Conservation (phyloP, 352 stramenopile genomes). For the Phytophthora fragariae region DNA sequence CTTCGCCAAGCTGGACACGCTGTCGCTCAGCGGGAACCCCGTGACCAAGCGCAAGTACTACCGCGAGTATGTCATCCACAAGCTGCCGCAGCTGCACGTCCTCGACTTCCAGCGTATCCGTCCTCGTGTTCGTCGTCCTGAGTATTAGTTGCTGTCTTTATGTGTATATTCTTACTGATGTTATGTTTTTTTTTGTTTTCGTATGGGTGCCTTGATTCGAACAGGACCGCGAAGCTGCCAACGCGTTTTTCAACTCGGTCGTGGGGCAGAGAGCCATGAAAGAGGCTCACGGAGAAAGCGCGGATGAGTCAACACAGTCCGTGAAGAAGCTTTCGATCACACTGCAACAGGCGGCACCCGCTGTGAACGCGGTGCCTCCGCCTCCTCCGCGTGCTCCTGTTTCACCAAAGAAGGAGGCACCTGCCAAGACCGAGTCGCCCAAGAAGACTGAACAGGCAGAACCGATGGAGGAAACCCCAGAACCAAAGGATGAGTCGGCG, state of each 20-base stretch:
- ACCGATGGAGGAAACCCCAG: slow-evolving; percentile 29
- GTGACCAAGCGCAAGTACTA: slow-evolving; percentile 93
- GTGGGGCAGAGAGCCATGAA: slow-evolving; percentile 71
- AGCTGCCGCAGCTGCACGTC: slow-evolving; percentile 85
- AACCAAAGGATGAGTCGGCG: slow-evolving; percentile 25
- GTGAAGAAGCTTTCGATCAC: slow-evolving; percentile 54
- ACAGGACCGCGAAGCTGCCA: slow-evolving; percentile 81
- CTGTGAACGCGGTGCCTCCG: slow-evolving; percentile 31
- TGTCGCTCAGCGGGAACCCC: slow-evolving; percentile 89
- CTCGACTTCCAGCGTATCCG: slow-evolving; percentile 90
- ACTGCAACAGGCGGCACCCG: slow-evolving; percentile 27
- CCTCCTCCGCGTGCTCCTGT: slow-evolving; percentile 36
- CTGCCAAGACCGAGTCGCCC: slow-evolving; percentile 18
- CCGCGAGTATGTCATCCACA: slow-evolving; percentile 93
- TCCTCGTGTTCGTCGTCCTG: slow-evolving; percentile 58
- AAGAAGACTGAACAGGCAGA: slow-evolving; percentile 32
- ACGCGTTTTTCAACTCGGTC: slow-evolving; percentile 78
- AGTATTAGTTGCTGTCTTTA: not conserved
- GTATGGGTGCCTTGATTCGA: slow-evolving; percentile 1
- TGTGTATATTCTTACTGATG: slow-evolving; percentile 3
- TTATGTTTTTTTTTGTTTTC: not conserved
- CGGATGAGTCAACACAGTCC: slow-evolving; percentile 49
- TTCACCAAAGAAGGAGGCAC: slow-evolving; percentile 18
- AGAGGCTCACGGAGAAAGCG: slow-evolving; percentile 55
- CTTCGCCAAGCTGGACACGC: slow-evolving; percentile 88